Conservation (phyloP, 2,329 filamentous ascomycete genomes). For the Rhexocercosporidium sp. region DNA sequence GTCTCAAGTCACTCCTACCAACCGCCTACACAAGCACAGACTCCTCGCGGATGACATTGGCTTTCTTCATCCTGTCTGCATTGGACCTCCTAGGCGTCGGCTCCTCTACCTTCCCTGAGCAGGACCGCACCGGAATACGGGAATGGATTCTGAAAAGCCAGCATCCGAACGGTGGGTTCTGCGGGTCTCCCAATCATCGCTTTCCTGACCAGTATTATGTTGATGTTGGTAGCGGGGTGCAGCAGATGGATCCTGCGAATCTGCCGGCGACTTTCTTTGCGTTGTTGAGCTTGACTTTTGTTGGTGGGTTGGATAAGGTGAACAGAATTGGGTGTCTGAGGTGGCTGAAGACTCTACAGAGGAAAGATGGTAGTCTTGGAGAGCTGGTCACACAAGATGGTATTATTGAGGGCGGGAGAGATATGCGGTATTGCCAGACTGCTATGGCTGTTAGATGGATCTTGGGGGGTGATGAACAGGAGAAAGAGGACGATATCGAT, state of each 20-base stretch:
- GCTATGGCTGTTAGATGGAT: slow-evolving; percentile 84
- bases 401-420: slow-evolving; percentile 75
- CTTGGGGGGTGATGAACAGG: slow-evolving; percentile 66
- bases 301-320: slow-evolving; percentile 66
- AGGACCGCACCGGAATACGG: slow-evolving; percentile 53
- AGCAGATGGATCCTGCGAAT: slow-evolving; percentile 77
- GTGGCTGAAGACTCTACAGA: slow-evolving; percentile 80
- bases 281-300: slow-evolving; percentile 70
- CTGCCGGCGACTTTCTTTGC: slow-evolving; percentile 91
- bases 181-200: slow-evolving; percentile 76
- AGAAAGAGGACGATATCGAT: slow-evolving; percentile 77
- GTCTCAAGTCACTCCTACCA: slow-evolving; percentile 81
- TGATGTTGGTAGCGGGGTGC: slow-evolving; percentile 48
- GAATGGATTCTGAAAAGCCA: slow-evolving; percentile 88
- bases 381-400: slow-evolving; percentile 69
- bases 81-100: slow-evolving; percentile 77
- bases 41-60: slow-evolving; percentile 87
- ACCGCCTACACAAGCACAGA: slow-evolving; percentile 86
- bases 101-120: slow-evolving; percentile 59
- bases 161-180: slow-evolving; percentile 85
- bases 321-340: slow-evolving; percentile 68
- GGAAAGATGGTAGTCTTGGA: slow-evolving; percentile 87
- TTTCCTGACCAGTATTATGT: slow-evolving; percentile 43
- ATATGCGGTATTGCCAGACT: slow-evolving; percentile 88
- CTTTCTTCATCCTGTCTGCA: slow-evolving; percentile 86